phyloP scores from a whole-genome alignment of 352 stramenopile species.

The Aphanomyces stellatus region DNA sequence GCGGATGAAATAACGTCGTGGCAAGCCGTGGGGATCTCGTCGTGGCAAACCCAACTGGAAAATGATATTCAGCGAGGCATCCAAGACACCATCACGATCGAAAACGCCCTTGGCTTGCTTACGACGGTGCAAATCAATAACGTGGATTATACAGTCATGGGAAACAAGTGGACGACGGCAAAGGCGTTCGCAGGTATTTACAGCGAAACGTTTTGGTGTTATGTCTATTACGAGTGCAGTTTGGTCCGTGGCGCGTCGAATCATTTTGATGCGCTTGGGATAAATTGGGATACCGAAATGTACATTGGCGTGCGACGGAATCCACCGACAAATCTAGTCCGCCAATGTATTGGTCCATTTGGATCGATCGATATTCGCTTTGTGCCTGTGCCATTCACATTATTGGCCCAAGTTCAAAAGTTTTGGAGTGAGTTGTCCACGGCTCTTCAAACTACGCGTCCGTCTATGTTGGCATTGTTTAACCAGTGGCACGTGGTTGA shows the following conservation, averaged over 20 bases:
- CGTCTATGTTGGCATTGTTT: neutral
- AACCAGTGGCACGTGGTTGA: neutral
- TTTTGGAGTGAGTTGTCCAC: neutral
- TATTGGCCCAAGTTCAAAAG: neutral
- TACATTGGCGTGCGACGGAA: neutral
- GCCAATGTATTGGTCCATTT: neutral
- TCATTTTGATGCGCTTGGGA: neutral
- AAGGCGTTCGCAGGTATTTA: slow-evolving; percentile 3
- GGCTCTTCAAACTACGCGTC: neutral
- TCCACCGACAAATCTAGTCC: neutral
- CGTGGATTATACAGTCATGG: neutral
- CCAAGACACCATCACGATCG: neutral
- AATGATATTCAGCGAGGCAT: slow-evolving; percentile 1
- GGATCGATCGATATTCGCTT: neutral
- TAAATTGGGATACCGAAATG: slow-evolving; percentile 13
- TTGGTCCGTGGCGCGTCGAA: neutral
- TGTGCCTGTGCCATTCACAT: neutral
- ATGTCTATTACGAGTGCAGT: neutral
- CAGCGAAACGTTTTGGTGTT: neutral
- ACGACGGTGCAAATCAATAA: neutral
- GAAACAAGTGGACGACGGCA: neutral
- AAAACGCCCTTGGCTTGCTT: slow-evolving; percentile 7
- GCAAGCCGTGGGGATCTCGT: neutral
- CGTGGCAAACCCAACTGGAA: slow-evolving; percentile 1
- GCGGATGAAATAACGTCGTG: neutral